phyloP scores from a whole-genome alignment of 1,139 yeast species.

The Pichia sp. region DNA sequence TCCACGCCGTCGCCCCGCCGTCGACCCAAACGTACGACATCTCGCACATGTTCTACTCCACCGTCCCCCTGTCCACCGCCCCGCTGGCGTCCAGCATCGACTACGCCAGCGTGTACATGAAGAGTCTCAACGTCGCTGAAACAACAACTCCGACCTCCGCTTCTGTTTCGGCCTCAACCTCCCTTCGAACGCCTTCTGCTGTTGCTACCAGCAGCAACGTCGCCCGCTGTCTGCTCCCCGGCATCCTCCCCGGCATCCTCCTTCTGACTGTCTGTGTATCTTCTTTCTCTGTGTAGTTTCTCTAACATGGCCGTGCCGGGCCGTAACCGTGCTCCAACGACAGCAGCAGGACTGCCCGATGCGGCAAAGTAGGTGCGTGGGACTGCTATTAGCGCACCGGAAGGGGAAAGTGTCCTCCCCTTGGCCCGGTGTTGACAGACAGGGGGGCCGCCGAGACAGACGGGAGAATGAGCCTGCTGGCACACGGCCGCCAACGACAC shows the following conservation, averaged over 20 bases:
- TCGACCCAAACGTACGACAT: conserved; percentile 7
- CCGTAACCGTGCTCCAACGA: not conserved
- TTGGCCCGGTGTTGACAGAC: too few relatives aligned
- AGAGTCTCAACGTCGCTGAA: not conserved
- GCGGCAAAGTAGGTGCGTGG: not conserved
- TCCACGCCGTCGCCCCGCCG: conserved; percentile 7
- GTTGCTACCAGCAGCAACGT: too few relatives aligned
- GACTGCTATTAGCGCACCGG: not conserved
- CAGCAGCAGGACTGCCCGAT: not conserved
- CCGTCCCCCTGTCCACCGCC: not conserved
- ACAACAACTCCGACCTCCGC: not conserved
- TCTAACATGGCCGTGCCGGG: too few relatives aligned
- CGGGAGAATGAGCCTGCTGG: too few relatives aligned
- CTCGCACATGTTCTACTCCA: conserved; percentile 6
- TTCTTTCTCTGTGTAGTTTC: too few relatives aligned
- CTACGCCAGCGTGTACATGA: conserved; percentile 2
- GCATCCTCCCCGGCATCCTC: too few relatives aligned
- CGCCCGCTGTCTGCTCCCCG: too few relatives aligned
- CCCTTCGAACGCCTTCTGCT: not conserved
- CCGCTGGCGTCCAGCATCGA: not conserved
- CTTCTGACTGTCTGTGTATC: too few relatives aligned
- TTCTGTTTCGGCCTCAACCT: not conserved
- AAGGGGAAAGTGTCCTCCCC: not conserved
- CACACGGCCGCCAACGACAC: too few relatives aligned
- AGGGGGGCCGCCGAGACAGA: too few relatives aligned